phyloP scores from a whole-genome alignment of 225 moss, liverwort and hornwort species.

The Polytrichum commune region DNA sequence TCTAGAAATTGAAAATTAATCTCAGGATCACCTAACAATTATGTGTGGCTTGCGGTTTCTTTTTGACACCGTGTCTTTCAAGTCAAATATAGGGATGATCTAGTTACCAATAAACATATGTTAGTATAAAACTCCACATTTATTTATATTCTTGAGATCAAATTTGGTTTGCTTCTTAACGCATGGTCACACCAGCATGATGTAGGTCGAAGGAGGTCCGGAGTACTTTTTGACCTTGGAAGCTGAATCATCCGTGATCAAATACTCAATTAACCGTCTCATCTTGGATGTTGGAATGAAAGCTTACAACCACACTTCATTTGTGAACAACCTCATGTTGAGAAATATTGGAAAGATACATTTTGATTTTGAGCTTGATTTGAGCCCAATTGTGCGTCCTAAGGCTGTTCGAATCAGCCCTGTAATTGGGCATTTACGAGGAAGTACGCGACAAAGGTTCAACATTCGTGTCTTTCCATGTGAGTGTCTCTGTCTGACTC shows the following conservation, averaged over 20 bases:
- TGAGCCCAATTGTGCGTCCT: constrained; percentile 40
- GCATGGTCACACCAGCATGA: constrained; percentile 18
- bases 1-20: no score
- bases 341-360: constrained; percentile 66
- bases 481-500: constrained; percentile 7
- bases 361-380: constrained; percentile 70
- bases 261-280: constrained; percentile 46
- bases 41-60: no score
- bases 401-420: constrained; percentile 45
- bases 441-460: constrained; percentile 52
- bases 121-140: no score
- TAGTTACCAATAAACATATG: no score
- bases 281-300: constrained; percentile 58
- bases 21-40: no score
- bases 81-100: no score
- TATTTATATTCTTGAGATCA: neutral
- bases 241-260: constrained; percentile 64
- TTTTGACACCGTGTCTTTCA: no score
- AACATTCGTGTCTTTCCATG: constrained; percentile 44
- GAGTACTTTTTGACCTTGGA: constrained; percentile 60
- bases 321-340: constrained; percentile 43
- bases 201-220: constrained; percentile 87
- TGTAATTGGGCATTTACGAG: constrained; percentile 41
- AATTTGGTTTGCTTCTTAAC: constrained; percentile 21
- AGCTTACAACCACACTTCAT: constrained; percentile 48